These are phyloP conservation scores for Porogramme epimiltina DNA, from an alignment of 1,284 basidiomycete species.

Conservation along the genomic window DNA sequence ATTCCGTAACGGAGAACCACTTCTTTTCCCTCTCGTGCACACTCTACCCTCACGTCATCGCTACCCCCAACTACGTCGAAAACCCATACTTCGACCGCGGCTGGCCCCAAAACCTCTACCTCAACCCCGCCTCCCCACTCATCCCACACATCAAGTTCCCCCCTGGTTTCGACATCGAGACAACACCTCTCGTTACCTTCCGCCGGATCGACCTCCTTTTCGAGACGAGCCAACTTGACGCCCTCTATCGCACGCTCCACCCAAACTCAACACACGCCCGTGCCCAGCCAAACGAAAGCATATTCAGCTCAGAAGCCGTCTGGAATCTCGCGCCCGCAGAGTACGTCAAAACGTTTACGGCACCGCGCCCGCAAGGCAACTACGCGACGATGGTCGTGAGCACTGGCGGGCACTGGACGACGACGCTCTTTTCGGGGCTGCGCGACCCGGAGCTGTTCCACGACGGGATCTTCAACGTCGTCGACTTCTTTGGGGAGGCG, in stretches of 20 bases:
- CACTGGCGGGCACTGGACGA: constrained; percentile 71
- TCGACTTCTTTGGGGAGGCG: constrained; percentile 26
- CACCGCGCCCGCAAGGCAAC: constrained; percentile 46
- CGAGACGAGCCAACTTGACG: constrained; percentile 48
- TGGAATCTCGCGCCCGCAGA: constrained; percentile 55
- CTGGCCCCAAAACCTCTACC: constrained; percentile 64
- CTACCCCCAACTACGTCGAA: constrained; percentile 59
- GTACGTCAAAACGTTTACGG: constrained; percentile 52
- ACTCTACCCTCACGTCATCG: constrained; percentile 64
- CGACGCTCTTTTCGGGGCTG: constrained; percentile 52
- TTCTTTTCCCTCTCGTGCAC: constrained; percentile 71
- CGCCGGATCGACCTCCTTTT: constrained; percentile 63
- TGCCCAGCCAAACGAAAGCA: constrained; percentile 16
- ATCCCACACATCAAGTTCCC: constrained; percentile 46
- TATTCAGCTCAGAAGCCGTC: constrained; percentile 56
- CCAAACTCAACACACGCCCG: constrained; percentile 14
- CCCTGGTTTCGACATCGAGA: constrained; percentile 49
- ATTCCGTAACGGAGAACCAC: constrained; percentile 69
- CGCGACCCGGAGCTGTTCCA: constrained; percentile 37
- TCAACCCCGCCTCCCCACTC: constrained; percentile 54
- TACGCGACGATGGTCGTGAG: constrained; percentile 62
- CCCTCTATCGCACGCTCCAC: constrained; percentile 40
- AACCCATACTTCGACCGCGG: constrained; percentile 58
- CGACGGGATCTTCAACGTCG: constrained; percentile 51
- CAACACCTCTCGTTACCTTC: constrained; percentile 64